A percentile compares a stretch with the other conserved stretches of the same genome.
These are phyloP conservation scores for Globisporangium parvum DNA, from an alignment of 352 stramenopile species.

Conservation along the genomic window DNA sequence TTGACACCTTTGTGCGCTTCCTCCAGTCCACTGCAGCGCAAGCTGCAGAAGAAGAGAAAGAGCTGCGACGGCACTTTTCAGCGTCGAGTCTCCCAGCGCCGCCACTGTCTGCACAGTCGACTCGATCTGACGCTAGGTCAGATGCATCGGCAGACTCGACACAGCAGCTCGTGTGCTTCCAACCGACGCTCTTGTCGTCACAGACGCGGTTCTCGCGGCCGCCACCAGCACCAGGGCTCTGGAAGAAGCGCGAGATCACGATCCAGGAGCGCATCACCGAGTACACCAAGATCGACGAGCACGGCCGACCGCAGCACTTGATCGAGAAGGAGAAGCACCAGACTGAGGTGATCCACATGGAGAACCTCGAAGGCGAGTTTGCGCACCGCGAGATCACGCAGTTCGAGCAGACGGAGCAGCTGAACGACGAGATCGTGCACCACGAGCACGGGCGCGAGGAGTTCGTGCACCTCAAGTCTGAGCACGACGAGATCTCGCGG, in stretches of 20 bases:
- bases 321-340: slow-evolving; percentile 84
- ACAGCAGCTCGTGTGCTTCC: slow-evolving; percentile 39
- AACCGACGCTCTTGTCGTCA: slow-evolving; percentile 29
- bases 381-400: slow-evolving; percentile 83
- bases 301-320: slow-evolving; percentile 59
- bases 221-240: slow-evolving; percentile 59
- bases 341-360: slow-evolving; percentile 83
- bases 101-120: slow-evolving; percentile 11
- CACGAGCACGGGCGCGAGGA: slow-evolving; percentile 73
- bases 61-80: slow-evolving; percentile 14
- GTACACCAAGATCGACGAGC: slow-evolving; percentile 87
- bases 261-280: slow-evolving; percentile 85
- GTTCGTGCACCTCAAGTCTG: slow-evolving; percentile 79
- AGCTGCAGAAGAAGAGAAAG: slow-evolving; percentile 38
- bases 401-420: slow-evolving; percentile 75
- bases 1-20: slow-evolving; percentile 62
- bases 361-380: slow-evolving; percentile 71
- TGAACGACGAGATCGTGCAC: slow-evolving; percentile 82
- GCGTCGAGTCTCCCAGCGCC: slow-evolving; percentile 14
- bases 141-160: too few species aligned
- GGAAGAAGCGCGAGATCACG: slow-evolving; percentile 85
- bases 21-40: slow-evolving; percentile 48
- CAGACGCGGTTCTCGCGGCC: slow-evolving; percentile 29
- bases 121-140: neutral
- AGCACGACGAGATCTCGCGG: slow-evolving; percentile 77